Evolutionary conservation across 768 basidiomycete genomes (phyloP).

Genomic region (Suillus sp.): DNA sequence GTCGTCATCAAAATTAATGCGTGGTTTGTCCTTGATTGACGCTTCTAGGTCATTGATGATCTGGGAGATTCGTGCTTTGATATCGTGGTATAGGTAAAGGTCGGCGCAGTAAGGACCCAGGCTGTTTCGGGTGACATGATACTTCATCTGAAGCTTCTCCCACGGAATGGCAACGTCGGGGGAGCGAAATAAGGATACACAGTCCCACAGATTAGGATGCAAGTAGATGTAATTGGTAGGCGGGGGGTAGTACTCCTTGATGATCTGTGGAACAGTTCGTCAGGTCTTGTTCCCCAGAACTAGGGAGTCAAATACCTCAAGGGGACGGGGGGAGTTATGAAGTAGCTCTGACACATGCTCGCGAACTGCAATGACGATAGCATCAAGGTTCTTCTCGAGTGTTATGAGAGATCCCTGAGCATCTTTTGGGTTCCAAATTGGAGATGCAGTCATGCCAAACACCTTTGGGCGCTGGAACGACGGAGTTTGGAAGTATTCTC

Average conservation of each 20-base stretch:
- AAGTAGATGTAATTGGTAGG: constrained; percentile 58
- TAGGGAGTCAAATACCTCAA: constrained; percentile 50
- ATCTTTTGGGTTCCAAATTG: constrained; percentile 79
- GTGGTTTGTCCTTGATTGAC: constrained; percentile 21
- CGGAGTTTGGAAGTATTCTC: constrained; percentile 52
- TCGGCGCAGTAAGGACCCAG: constrained; percentile 79
- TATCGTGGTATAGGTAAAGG: constrained; percentile 64
- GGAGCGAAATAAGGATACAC: constrained; percentile 44
- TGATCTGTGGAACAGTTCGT: constrained; percentile 42
- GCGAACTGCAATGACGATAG: constrained; percentile 74
- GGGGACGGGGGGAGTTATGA: constrained; percentile 61
- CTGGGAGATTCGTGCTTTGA: constrained; percentile 50
- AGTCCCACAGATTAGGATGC: constrained; percentile 55
- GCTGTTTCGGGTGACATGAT: constrained; percentile 58
- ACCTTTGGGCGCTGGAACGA: constrained; percentile 64
- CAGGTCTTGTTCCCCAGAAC: neutral
- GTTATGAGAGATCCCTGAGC: constrained; percentile 60
- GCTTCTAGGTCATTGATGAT: constrained; percentile 35
- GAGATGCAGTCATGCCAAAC: constrained; percentile 94
- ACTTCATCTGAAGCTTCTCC: constrained; percentile 62
- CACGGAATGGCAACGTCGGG: constrained; percentile 51
- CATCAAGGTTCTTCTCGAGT: constrained; percentile 71
- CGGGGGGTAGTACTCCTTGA: constrained; percentile 57
- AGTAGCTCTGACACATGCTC: constrained; percentile 67
- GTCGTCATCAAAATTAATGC: constrained; percentile 17